Base-by-base conservation (phyloP, 345 rosid genomes). In the Heritiera fomes region DNA sequence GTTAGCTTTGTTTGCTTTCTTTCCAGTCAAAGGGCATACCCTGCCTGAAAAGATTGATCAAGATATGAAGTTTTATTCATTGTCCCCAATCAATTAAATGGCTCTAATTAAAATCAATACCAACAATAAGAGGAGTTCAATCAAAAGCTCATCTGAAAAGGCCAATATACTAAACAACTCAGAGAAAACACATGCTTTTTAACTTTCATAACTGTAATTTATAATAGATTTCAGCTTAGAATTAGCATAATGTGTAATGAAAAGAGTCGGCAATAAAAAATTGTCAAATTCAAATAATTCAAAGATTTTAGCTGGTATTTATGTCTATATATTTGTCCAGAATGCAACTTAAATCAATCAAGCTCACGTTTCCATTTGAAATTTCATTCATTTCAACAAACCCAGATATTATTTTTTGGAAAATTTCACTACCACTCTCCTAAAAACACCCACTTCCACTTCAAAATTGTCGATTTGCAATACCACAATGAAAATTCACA, bases 1-100 rank as follows among this genome's bases (percentile, higher is more conserved):
- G 91, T 92, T 93, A 1, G 95, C 98, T 88, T 75, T 93, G 91
- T 93, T 96, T 15, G 99, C 86, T 71, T 88, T 96, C 92, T 94
- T 94, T 67, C 99, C 98, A 0, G 99, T 96, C 66, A 96, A 90
- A 17, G 97, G 98, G 20, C 99, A 96, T 5, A 94, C 82, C 76
- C 99, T 89, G 10, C 98, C 99, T 96, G 88, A 45, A 73, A 87
- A 40, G 53, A 77, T 49, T 20, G 71, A 40, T 61, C 70, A 75
- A 71, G 40, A 8, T 46, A 47, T 34, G 14, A 63, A 45, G 28
- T 46, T 9, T 28, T 7, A 17, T 18, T n/a, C 41, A 79, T 55
- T 73, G 10, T 14, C 41, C 10, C 46, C 13, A 18, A 28, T 14
- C 60, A 50, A 20, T 71, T 2, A 17, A 15, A 65, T 15, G 12